Percentiles rank a stretch among this genome's conserved stretches.
Conservation (phyloP, 78 protist genomes). For the Dictyostelium brefeldianum region DNA sequence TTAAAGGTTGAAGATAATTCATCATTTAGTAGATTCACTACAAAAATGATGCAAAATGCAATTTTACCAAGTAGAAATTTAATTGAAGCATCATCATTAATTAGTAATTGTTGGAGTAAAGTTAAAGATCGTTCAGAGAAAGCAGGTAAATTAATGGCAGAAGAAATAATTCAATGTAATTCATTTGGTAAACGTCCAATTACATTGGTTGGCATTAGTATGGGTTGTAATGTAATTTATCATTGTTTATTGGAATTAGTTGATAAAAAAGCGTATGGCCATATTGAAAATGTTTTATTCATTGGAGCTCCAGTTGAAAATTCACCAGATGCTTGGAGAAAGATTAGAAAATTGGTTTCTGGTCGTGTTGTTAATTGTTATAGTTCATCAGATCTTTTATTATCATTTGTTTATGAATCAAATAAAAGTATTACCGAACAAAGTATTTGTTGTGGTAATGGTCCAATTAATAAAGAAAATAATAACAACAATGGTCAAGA, state of each 20-base stretch:
- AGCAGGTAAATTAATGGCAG: constrained; percentile 64
- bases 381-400: constrained; percentile 23
- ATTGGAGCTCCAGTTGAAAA: constrained; percentile 75
- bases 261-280: constrained; percentile 37
- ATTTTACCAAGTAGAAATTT: constrained; percentile 30
- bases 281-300: constrained; percentile 81
- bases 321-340: constrained; percentile 6
- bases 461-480: neutral
- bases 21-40: constrained; percentile 9
- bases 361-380: constrained; percentile 74
- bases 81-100: constrained; percentile 35
- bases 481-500: neutral
- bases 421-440: constrained; percentile 51
- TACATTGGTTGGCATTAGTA: constrained; percentile 77
- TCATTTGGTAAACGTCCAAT: constrained; percentile 87
- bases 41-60: constrained; percentile 52
- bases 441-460: constrained; percentile 35
- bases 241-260: constrained; percentile 75
- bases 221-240: constrained; percentile 85
- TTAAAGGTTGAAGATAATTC: constrained; percentile 22
- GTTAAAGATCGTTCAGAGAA: constrained; percentile 42
- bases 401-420: constrained; percentile 50
- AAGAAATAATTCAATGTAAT: constrained; percentile 22
- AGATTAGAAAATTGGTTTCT: constrained; percentile 61
- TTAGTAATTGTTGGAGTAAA: constrained; percentile 44